A percentile compares a stretch with the other conserved stretches of the same genome.
Evolutionary conservation across 768 basidiomycete species (phyloP).

Genomic region (Lactarius pseudohatsudake): DNA sequence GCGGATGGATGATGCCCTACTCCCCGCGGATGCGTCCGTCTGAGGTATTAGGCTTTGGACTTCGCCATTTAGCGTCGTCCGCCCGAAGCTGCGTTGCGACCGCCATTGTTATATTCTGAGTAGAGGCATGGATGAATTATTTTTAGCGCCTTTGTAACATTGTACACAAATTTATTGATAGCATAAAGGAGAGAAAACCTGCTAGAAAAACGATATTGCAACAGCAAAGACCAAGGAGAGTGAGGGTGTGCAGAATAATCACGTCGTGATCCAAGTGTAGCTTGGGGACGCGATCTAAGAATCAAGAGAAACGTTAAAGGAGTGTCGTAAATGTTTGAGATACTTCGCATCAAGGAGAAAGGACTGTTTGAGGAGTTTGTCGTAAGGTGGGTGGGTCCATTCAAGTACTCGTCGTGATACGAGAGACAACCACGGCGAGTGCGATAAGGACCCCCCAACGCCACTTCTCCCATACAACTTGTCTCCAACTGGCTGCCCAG

Average conservation of each 20-base stretch:
- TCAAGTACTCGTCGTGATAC: constrained; percentile 54
- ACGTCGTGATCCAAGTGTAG: constrained; percentile 22
- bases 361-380: not conserved
- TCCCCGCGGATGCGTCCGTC: not conserved
- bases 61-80: not conserved
- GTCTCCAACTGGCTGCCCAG: constrained; percentile 62
- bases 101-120: not conserved
- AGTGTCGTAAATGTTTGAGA: constrained; percentile 27
- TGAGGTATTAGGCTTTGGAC: not conserved
- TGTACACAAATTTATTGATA: constrained; percentile 25
- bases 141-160: constrained; percentile 17
- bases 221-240: constrained; percentile 11
- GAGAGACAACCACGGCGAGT: constrained; percentile 73
- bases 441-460: constrained; percentile 77
- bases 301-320: constrained; percentile 16
- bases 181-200: constrained; percentile 21
- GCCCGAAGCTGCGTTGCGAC: not conserved
- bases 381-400: not conserved
- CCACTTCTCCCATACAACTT: constrained; percentile 81
- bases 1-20: constrained; percentile 41
- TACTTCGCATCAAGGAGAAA: constrained; percentile 5
- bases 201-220: constrained; percentile 22
- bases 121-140: constrained; percentile 10
- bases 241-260: constrained; percentile 14
- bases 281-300: constrained; percentile 14